phyloP scores from a whole-genome alignment of 1,139 yeast genomes.

The Pichia sp. region DNA sequence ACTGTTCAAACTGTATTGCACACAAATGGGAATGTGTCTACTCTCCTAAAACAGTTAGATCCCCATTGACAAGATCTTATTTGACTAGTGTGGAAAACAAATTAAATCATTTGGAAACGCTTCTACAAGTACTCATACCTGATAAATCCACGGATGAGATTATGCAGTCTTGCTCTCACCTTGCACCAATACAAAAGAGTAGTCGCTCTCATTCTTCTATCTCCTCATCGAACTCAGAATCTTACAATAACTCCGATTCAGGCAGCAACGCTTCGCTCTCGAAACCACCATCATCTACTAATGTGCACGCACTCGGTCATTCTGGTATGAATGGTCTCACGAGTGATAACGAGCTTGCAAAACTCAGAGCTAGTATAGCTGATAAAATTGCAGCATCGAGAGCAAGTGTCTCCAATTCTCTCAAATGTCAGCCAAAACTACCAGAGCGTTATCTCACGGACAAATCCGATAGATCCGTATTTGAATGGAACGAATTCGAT shows the following conservation, averaged over 20 bases:
- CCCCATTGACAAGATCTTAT: constrained; percentile 78
- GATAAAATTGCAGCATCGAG: neutral
- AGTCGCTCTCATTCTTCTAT: too few relatives aligned
- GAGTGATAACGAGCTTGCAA: too few relatives aligned
- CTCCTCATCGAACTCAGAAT: too few relatives aligned
- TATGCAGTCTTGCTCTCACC: too few relatives aligned
- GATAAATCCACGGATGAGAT: constrained; percentile 36
- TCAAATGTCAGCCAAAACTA: constrained; percentile 18
- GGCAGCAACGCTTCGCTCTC: too few relatives aligned
- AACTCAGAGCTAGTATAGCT: neutral
- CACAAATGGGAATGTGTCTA: constrained; percentile 73
- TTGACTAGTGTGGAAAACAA: constrained; percentile 69
- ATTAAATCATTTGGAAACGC: constrained; percentile 46
- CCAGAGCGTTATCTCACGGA: constrained; percentile 37
- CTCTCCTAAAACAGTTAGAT: constrained; percentile 63
- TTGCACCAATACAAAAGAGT: too few relatives aligned
- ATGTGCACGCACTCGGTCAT: too few relatives aligned
- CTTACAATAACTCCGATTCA: too few relatives aligned
- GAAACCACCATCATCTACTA: too few relatives aligned
- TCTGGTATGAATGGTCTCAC: too few relatives aligned
- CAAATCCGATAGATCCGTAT: constrained; percentile 32
- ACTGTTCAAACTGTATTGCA: constrained; percentile 66
- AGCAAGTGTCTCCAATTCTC: neutral
- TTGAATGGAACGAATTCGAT: constrained; percentile 45
- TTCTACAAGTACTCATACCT: constrained; percentile 37